Percentiles rank a stretch among this genome's conserved stretches.
Conservation (phyloP, 2,329 filamentous ascomycete species). For the Sphaerulina populicola region DNA sequence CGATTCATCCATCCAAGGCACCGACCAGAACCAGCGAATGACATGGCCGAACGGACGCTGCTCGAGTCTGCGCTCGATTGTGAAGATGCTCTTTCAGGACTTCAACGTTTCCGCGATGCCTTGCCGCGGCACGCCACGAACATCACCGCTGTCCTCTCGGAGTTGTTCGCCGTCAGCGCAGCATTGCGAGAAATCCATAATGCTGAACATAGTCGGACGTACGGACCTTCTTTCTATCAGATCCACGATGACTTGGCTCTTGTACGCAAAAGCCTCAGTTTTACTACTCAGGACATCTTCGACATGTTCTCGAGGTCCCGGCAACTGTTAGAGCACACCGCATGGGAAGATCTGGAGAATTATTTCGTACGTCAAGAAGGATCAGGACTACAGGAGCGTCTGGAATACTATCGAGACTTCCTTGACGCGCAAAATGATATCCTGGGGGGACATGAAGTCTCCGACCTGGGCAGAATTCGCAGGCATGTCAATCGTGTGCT, state of each 20-base stretch:
- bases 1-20: conserved; percentile 7
- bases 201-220: conserved; percentile 35
- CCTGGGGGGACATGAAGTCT: conserved; percentile 14
- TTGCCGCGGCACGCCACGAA: conserved; percentile 46
- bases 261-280: conserved; percentile 42
- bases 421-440: conserved; percentile 34
- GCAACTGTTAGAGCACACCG: conserved; percentile 38
- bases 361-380: conserved; percentile 43
- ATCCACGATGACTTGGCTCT: conserved; percentile 44
- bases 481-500: conserved; percentile 9
- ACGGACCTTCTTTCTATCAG: conserved; percentile 34
- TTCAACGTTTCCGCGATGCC: conserved; percentile 44
- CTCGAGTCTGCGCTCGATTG: conserved; percentile 14
- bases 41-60: conserved; percentile 15
- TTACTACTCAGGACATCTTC: conserved; percentile 46
- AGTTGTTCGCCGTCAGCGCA: conserved; percentile 48
- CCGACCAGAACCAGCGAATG: conserved; percentile 11
- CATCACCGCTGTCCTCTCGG: conserved; percentile 47
- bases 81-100: conserved; percentile 22
- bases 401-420: conserved; percentile 46
- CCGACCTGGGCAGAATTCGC: conserved; percentile 1
- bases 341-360: conserved; percentile 45
- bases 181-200: conserved; percentile 43
- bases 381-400: conserved; percentile 40
- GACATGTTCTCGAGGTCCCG: conserved; percentile 38